A percentile compares a stretch with the other conserved stretches of the same genome.
phyloP scores from a whole-genome alignment of 2,329 filamentous ascomycete species.

The Colletotrichum caudatum region DNA sequence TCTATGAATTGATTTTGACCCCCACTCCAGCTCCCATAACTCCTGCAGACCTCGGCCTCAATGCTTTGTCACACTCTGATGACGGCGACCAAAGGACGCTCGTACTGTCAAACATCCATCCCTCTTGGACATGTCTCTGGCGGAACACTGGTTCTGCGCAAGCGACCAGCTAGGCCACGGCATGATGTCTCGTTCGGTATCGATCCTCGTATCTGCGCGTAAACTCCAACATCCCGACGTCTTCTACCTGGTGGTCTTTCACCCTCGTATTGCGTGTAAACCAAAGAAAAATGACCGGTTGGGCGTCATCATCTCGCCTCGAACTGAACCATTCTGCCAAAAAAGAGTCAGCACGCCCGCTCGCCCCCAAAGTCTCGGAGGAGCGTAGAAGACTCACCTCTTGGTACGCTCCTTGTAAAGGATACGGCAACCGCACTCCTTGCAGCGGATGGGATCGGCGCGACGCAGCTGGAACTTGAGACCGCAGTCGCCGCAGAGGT shows the following conservation, averaged over 20 bases:
- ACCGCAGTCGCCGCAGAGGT: conserved; percentile 88
- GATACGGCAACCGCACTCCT: conserved; percentile 93
- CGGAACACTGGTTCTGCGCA: background rate
- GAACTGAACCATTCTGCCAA: conserved; percentile 92
- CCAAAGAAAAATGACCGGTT: background rate
- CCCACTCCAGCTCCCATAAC: conserved; percentile 29
- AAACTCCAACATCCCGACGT: background rate
- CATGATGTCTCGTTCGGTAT: conserved; percentile 2
- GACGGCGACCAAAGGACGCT: background rate
- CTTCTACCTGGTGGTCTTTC: background rate
- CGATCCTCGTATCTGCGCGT: background rate
- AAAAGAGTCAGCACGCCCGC: conserved; percentile 43
- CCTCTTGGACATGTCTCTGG: background rate
- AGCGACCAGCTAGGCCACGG: background rate
- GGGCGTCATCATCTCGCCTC: conserved; percentile 78
- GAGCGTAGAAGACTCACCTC: conserved; percentile 71
- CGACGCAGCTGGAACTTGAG: conserved; percentile 80
- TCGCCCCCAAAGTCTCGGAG: background rate
- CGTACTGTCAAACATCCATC: background rate
- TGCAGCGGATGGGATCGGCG: conserved; percentile 86
- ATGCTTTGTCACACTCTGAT: background rate
- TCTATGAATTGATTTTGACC: conserved; percentile 41
- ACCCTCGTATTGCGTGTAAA: background rate
- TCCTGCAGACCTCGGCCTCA: conserved; percentile 25
- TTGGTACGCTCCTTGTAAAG: conserved; percentile 98